Base-by-base conservation (phyloP, 129 eudicot genomes). In the Centrapalus pauciflorus region DNA sequence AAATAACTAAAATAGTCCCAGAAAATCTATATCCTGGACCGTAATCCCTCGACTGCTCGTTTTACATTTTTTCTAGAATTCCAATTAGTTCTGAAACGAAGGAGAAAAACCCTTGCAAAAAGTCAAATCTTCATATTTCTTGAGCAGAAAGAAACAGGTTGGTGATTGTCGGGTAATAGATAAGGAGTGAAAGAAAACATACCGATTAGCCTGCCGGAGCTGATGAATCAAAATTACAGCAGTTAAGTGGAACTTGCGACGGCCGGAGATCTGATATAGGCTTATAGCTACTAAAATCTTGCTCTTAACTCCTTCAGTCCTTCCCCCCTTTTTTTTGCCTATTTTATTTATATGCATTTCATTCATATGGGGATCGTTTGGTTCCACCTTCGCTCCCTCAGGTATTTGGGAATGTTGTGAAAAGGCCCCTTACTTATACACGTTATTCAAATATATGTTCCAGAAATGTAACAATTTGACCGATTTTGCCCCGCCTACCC, bases 101-200 rank as follows among this genome's bases (percentile, higher is more conserved):
- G 26, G 19, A 52, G 59, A 13, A 65, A 38, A 54, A 64, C 41
- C 32, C 52, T 38, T 50, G 11, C 6, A 23, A 26, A 35, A n/a
- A 54, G 37, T 55, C 7, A 33, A n/a, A 55, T 65, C 19, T 66
- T 9, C 13, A 45, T 1, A 30, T 74, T 74, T 74, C 79, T 46
- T 74, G 79, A 12, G 73, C 79, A 74, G 67, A 12, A 74, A 74
- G 73, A 74, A 66, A 74, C 79, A 46, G 7, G n/a, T n/a, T n/a
- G n/a, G n/a, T 54, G 57, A 74, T 14, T 55, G 67, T 28, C 54
- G 11, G 33, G 5, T 55, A 66, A 66, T 37, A 40, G 9, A 52
- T 13, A 25, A 52, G 10, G 63, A 37, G 16, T 17, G 67, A 55
- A 55, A 65, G 37, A 64, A 38, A 43, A 74, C 61, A 65, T 56